Conservation (phyloP, 2,329 filamentous ascomycete species). For the Stemphylium vesicarium region DNA sequence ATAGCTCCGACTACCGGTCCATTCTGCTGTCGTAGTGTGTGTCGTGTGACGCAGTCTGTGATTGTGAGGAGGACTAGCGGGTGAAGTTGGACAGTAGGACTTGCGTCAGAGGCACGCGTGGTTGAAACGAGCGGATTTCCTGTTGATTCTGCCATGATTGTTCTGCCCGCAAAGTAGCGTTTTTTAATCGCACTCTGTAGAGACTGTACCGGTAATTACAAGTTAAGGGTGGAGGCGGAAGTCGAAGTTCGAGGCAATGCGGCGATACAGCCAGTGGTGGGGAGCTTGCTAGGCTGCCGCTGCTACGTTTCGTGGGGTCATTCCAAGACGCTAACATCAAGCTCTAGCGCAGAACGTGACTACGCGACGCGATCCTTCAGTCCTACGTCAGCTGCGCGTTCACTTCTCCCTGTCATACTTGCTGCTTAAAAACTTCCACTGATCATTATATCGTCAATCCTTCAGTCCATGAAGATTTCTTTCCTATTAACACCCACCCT, state of each 20-base stretch:
- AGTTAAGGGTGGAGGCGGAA: background rate
- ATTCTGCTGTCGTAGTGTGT: slow-evolving; percentile 75
- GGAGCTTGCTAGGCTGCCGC: slow-evolving; percentile 21
- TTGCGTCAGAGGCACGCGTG: slow-evolving; percentile 66
- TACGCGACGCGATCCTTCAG: slow-evolving; percentile 7
- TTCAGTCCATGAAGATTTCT: background rate
- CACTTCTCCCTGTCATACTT: background rate
- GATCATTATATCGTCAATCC: background rate
- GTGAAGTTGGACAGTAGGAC: slow-evolving; percentile 82
- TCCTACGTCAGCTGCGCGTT: background rate
- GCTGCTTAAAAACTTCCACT: background rate
- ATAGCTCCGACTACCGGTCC: slow-evolving; percentile 85
- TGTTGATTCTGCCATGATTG: slow-evolving; percentile 45
- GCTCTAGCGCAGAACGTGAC: slow-evolving; percentile 7
- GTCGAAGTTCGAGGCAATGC: slow-evolving; percentile 2
- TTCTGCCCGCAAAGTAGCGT: background rate
- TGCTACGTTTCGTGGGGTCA: slow-evolving; percentile 14
- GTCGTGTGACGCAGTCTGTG: slow-evolving; percentile 93
- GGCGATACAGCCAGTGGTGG: slow-evolving; percentile 11
- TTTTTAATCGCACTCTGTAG: background rate
- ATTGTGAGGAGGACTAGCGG: slow-evolving; percentile 95
- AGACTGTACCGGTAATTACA: background rate
- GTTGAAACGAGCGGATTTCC: slow-evolving; percentile 54
- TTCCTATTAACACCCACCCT: background rate
- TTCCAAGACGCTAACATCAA: slow-evolving; percentile 11